Evolutionary conservation across 768 basidiomycete genomes (phyloP), one percentile per base, ranked within the genome.

Genomic region (Lyophyllum decastes): DNA sequence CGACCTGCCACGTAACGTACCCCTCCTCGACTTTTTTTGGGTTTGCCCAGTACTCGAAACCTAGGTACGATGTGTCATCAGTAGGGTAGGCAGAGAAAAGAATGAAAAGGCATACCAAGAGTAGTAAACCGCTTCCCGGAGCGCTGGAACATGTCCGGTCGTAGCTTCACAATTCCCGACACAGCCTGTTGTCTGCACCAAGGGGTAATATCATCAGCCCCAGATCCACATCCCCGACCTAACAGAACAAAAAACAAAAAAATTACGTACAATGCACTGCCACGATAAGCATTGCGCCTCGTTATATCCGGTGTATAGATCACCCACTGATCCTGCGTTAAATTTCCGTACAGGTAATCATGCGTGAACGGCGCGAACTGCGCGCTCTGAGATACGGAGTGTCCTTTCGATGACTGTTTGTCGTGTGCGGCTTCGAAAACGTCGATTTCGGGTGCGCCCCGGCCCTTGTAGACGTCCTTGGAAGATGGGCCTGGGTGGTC

Each of bases 391-490:
- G 89, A 91, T 8, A 86, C 86, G 50, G 82, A 79, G 57, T 81
- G 82, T 19, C 82, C 88, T 0, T 63, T 48, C 16, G 59, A 54
- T 55, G 62, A 52, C 46, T 68, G 66, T 58, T 88, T 88, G 75
- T 87, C 82, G 65, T 78, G 80, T 67, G 90, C 86, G 0, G 87
- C 88, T 71, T 94, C 91, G 57, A 93, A 78, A 56, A 93, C 78
- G 69, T 94, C 92, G 66, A 94, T 91, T 71, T 94, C 90, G 4
- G 91, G 91, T 0, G 89, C 85, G 5, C 87, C 86, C 47, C 92
- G 86, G 11, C 92, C 91, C 30, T 72, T 65, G 16, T 58, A 64
- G 47, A 66, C 57, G 17, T 61, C 45, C 0, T 30, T 30, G 10
- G 4, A 10, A 5, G 10, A 4, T 4, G 92, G 92, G 0, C 92